Percentiles rank a stretch among this genome's conserved stretches.
phyloP scores from a whole-genome alignment of 148 eudicot species.

The Arbutus unedo region DNA sequence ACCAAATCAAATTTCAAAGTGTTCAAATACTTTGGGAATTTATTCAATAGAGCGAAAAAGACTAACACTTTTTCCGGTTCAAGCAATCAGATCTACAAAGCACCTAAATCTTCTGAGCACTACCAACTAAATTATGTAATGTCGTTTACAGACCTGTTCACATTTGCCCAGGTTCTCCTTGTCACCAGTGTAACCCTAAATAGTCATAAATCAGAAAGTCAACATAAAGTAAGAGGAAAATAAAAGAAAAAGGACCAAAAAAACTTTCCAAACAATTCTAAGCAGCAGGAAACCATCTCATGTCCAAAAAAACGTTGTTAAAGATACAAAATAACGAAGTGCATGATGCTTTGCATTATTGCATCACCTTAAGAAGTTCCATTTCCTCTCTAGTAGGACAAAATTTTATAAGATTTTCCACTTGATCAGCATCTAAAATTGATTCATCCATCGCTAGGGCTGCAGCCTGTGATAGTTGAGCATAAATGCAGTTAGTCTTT shows the following conservation, averaged over 20 bases:
- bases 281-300: background rate
- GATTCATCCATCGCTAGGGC: slow-evolving; percentile 90
- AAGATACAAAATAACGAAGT: background rate
- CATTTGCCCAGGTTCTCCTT: slow-evolving; percentile 82
- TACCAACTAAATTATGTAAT: background rate
- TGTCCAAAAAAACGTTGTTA: background rate
- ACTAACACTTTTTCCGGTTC: slow-evolving; percentile 1
- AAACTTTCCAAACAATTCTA: background rate
- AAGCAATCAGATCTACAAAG: slow-evolving; percentile 10
- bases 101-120: slow-evolving; percentile 4
- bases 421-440: slow-evolving; percentile 96
- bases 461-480: slow-evolving; percentile 59
- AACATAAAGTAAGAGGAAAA: slow-evolving; percentile 3
- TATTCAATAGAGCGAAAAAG: background rate
- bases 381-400: slow-evolving; percentile 98
- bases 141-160: slow-evolving; percentile 69
- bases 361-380: slow-evolving; percentile 80
- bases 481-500: slow-evolving; percentile 11
- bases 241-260: slow-evolving; percentile 5
- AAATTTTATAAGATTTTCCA: slow-evolving; percentile 91
- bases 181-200: slow-evolving; percentile 79
- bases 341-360: slow-evolving; percentile 11
- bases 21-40: background rate
- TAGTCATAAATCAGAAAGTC: slow-evolving; percentile 17
- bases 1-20: background rate